Evolutionary conservation across 2,329 filamentous ascomycete species (phyloP).

Genomic region (Sporothrix pseudoabietina): DNA sequence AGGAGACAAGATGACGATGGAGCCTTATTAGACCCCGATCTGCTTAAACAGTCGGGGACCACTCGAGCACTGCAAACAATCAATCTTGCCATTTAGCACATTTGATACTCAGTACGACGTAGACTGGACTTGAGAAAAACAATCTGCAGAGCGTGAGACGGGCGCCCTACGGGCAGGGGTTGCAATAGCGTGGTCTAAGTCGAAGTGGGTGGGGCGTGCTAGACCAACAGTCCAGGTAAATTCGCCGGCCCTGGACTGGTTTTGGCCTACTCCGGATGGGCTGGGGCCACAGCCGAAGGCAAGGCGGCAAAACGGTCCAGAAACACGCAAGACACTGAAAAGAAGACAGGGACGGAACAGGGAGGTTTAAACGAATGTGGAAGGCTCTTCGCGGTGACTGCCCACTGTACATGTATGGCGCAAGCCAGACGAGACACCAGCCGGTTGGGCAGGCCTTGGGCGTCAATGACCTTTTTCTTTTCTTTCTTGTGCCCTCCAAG

Average conservation of each 20-base stretch:
- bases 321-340: neutral
- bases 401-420: neutral
- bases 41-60: neutral
- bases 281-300: neutral
- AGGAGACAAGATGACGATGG: neutral
- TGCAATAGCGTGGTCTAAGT: neutral
- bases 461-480: neutral
- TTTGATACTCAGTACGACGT: neutral
- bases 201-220: neutral
- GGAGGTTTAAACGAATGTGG: neutral
- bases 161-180: conserved; percentile 9
- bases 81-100: neutral
- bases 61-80: no score
- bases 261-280: no score
- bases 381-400: neutral
- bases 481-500: no score
- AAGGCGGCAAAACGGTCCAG: conserved; percentile 15
- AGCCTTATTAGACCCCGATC: conserved; percentile 12
- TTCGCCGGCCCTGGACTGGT: neutral
- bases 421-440: neutral
- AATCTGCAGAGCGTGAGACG: conserved; percentile 13
- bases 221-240: neutral
- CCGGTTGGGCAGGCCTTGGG: neutral
- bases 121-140: neutral
- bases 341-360: neutral